Conservation (phyloP, 2,329 filamentous ascomycete species). For the Calonectria montana region DNA sequence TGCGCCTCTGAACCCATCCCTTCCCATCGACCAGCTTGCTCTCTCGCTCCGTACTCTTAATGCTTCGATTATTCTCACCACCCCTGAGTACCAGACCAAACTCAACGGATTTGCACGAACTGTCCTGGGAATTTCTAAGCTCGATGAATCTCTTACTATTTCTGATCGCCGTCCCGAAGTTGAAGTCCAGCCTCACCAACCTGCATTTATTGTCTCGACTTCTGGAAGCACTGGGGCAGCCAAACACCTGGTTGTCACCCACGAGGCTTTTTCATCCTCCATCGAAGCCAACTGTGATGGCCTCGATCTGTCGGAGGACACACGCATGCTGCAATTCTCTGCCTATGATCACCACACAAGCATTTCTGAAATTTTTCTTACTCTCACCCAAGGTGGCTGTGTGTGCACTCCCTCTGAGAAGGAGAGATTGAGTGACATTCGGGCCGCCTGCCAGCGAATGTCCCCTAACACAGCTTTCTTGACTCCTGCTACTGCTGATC, state of each 20-base stretch:
- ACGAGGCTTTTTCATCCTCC: background rate
- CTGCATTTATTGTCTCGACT: background rate
- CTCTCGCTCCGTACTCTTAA: background rate
- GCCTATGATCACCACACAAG: background rate
- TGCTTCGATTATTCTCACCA: background rate
- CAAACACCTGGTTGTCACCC: background rate
- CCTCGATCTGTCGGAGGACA: background rate
- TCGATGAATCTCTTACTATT: background rate
- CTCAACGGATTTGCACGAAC: background rate
- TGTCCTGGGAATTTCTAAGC: background rate
- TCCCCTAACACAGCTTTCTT: background rate
- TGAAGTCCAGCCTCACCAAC: background rate
- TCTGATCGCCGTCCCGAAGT: background rate
- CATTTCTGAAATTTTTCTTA: background rate
- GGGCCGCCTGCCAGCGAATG: background rate
- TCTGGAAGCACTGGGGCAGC: background rate
- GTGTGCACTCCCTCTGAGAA: background rate
- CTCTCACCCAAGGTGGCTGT: background rate
- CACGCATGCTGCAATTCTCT: background rate
- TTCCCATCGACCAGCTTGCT: background rate
- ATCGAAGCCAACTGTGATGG: background rate
- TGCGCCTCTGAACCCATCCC: background rate
- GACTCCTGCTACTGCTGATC: background rate
- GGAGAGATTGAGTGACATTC: background rate
- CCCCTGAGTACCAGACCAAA: background rate